A percentile compares a stretch with the other conserved stretches of the same genome.
phyloP scores from a whole-genome alignment of 83 land plant genomes.

The Picea abies region DNA sequence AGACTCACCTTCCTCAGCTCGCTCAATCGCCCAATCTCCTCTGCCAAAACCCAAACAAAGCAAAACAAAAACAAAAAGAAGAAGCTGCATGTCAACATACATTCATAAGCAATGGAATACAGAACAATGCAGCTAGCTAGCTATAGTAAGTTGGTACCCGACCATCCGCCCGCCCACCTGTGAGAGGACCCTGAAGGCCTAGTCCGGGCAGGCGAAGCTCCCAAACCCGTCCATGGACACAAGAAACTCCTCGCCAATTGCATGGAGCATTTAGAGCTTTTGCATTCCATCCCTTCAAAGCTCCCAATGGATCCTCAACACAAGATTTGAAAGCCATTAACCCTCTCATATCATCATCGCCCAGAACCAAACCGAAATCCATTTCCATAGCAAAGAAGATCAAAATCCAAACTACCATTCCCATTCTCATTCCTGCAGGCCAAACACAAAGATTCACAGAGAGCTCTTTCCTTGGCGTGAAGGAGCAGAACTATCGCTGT shows the following conservation, averaged over 20 bases:
- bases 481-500: no score
- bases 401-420: no score
- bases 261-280: constrained; percentile 66
- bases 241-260: constrained; percentile 79
- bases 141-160: no score
- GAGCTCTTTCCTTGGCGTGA: no score
- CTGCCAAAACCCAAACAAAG: constrained; percentile 18
- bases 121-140: constrained; percentile 8
- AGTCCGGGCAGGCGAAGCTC: constrained; percentile 83
- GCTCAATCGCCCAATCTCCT: constrained; percentile 36
- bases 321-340: constrained; percentile 36
- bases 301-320: constrained; percentile 51
- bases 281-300: constrained; percentile 49
- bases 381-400: no score
- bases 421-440: no score
- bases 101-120: background rate
- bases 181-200: constrained; percentile 61
- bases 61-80: constrained; percentile 5
- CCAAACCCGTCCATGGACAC: constrained; percentile 47
- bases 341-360: constrained; percentile 23
- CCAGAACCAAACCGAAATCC: no score
- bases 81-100: background rate
- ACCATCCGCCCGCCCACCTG: constrained; percentile 30
- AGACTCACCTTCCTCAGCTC: constrained; percentile 69
- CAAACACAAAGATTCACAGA: no score